These are phyloP conservation scores for Ambrosiella cleistominuta DNA, from an alignment of 2,329 filamentous ascomycete genomes.

Conservation along the genomic window DNA sequence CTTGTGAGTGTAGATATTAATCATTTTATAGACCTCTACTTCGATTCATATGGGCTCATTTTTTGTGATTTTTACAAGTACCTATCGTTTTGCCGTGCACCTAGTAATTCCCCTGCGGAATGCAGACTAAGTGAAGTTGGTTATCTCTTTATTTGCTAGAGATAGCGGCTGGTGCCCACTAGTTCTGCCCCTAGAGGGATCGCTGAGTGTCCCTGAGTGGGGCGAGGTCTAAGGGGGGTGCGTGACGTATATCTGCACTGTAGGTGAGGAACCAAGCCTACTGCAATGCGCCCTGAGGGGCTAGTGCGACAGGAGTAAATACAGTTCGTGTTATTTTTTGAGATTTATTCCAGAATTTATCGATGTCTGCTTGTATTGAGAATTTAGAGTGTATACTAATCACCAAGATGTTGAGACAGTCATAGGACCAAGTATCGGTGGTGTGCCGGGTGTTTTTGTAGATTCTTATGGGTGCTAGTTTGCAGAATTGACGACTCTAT, in stretches of 20 bases:
- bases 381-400: not conserved
- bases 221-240: not conserved
- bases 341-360: not conserved
- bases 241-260: not conserved
- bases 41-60: too few relatives aligned
- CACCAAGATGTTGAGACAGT: not conserved
- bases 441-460: not conserved
- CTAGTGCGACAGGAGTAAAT: not conserved
- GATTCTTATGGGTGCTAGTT: not conserved
- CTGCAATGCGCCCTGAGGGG: not conserved
- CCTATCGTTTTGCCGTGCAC: too few relatives aligned
- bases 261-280: not conserved
- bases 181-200: not conserved
- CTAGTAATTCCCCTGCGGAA: too few relatives aligned
- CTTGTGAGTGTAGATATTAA: too few relatives aligned
- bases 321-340: not conserved
- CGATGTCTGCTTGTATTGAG: not conserved
- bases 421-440: not conserved
- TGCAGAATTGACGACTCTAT: not conserved
- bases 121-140: not conserved
- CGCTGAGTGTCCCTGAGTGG: constrained; percentile 1
- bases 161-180: constrained; percentile 2
- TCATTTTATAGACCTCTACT: too few relatives aligned
- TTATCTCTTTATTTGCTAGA: not conserved
- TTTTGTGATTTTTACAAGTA: too few relatives aligned